Percentiles rank a stretch among this genome's conserved stretches.
Evolutionary conservation across 441 rosid genomes (phyloP).

Genomic region (Jatropha podagrica): DNA sequence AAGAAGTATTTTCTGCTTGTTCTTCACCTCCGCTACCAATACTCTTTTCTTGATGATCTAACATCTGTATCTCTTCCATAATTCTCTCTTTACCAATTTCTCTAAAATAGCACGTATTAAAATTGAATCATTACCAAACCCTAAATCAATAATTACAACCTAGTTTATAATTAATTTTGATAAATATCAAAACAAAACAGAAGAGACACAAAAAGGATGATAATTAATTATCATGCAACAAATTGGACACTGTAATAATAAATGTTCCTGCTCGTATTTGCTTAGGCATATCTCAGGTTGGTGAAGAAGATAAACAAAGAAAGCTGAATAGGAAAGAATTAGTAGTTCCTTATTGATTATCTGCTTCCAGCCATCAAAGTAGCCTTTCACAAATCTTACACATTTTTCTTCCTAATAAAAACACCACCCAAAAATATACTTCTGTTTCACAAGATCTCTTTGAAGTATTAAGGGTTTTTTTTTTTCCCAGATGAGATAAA

Average conservation of each 20-base stretch:
- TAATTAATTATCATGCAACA: conserved; percentile 2
- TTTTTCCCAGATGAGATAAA: no score
- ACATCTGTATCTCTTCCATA: conserved; percentile 22
- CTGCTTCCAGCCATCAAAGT: neutral
- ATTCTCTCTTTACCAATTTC: neutral
- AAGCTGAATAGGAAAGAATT: neutral
- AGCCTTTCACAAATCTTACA: neutral
- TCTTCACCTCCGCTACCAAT: conserved; percentile 18
- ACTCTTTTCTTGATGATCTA: conserved; percentile 23
- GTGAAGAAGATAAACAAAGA: neutral
- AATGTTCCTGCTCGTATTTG: conserved; percentile 5
- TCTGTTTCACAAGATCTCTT: neutral
- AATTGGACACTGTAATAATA: neutral
- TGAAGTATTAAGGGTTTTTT: no score
- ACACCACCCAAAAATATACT: no score
- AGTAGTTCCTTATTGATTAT: conserved; percentile 5
- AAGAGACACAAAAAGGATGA: neutral
- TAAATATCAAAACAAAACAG: neutral
- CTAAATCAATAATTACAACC: no score
- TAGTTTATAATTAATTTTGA: no score
- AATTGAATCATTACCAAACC: no score
- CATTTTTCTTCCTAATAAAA: neutral
- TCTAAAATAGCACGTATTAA: neutral
- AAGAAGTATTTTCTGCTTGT: conserved; percentile 29
- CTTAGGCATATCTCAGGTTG: conserved; percentile 1